Conservation (phyloP, 1,284 basidiomycete species). For the Ceratobasidium sp. region DNA sequence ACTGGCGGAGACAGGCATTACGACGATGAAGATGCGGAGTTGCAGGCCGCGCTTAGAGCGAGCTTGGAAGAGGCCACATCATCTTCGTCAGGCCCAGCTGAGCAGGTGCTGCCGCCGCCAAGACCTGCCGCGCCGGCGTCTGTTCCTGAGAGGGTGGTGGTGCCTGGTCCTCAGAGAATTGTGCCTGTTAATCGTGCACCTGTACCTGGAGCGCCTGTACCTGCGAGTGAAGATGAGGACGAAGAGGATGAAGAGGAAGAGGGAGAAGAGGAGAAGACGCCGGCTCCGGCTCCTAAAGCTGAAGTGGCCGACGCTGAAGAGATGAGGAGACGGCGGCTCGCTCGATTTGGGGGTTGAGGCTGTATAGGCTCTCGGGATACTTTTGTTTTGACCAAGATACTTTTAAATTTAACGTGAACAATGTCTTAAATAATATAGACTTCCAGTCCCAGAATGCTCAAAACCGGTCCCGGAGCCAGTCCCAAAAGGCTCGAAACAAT, state of each 20-base stretch:
- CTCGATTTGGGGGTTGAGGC: conserved; percentile 69
- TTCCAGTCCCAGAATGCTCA: too few relatives aligned
- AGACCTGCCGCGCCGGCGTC: conserved; percentile 50
- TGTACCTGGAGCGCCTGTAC: not conserved
- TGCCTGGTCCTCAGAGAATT: too few relatives aligned
- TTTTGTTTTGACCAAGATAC: too few relatives aligned
- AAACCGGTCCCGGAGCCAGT: too few relatives aligned
- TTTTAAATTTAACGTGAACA: too few relatives aligned
- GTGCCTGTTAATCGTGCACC: not conserved
- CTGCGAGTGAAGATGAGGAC: conserved; percentile 48
- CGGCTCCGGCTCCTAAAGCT: conserved; percentile 52
- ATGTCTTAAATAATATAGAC: too few relatives aligned
- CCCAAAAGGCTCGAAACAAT: too few relatives aligned
- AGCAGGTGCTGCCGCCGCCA: conserved; percentile 67
- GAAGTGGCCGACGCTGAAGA: conserved; percentile 72
- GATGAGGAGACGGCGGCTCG: conserved; percentile 80
- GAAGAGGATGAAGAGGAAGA: conserved; percentile 56
- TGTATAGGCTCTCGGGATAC: too few relatives aligned
- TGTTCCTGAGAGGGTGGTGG: conserved; percentile 50
- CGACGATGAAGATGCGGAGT: conserved; percentile 88
- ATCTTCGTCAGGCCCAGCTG: not conserved
- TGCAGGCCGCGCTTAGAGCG: conserved; percentile 88
- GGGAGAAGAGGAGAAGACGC: conserved; percentile 55
- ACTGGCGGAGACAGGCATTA: conserved; percentile 61
- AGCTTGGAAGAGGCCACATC: conserved; percentile 71